A percentile compares a stretch with the other conserved stretches of the same genome.
Conservation (phyloP, 371 early-diverging fungal species). For the Apophysomyces variabilis region DNA sequence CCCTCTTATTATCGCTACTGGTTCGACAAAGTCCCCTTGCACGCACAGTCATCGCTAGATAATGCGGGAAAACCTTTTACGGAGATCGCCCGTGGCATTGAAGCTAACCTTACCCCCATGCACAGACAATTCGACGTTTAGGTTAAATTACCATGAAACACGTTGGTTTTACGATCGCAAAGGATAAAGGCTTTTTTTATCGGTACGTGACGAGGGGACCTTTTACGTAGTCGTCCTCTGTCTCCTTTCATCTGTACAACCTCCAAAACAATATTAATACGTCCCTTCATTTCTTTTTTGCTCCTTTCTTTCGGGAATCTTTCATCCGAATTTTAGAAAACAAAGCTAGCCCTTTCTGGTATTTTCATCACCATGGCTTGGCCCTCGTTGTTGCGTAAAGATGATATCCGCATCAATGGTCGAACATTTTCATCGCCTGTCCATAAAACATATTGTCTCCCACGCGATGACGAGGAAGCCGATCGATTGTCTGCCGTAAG, state of each 20-base stretch:
- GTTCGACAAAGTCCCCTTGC: slow-evolving; percentile 11
- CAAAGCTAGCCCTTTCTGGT: not conserved
- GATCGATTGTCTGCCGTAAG: slow-evolving; percentile 33
- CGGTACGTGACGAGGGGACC: slow-evolving; percentile 1
- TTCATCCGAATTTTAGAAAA: not conserved
- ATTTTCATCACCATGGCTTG: not conserved
- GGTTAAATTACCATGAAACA: slow-evolving; percentile 8
- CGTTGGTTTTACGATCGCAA: slow-evolving; percentile 11
- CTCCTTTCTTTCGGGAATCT: not conserved
- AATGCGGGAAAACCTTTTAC: slow-evolving; percentile 5
- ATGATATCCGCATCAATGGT: slow-evolving; percentile 6
- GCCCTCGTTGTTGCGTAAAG: slow-evolving; percentile 11
- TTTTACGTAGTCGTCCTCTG: not conserved
- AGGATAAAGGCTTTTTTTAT: not conserved
- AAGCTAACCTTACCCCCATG: slow-evolving; percentile 9
- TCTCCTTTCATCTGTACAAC: not conserved
- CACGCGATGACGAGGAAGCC: slow-evolving; percentile 39
- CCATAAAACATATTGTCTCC: slow-evolving; percentile 24
- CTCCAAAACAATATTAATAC: slow-evolving; percentile 4
- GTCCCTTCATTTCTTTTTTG: not conserved
- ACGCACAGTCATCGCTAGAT: slow-evolving; percentile 7
- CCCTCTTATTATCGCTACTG: slow-evolving; percentile 5
- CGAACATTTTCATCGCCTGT: not conserved
- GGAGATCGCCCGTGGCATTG: slow-evolving; percentile 1
- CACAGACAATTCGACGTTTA: not conserved